Base-by-base conservation (phyloP, 768 basidiomycete species). In the Termitomyces sp. region DNA sequence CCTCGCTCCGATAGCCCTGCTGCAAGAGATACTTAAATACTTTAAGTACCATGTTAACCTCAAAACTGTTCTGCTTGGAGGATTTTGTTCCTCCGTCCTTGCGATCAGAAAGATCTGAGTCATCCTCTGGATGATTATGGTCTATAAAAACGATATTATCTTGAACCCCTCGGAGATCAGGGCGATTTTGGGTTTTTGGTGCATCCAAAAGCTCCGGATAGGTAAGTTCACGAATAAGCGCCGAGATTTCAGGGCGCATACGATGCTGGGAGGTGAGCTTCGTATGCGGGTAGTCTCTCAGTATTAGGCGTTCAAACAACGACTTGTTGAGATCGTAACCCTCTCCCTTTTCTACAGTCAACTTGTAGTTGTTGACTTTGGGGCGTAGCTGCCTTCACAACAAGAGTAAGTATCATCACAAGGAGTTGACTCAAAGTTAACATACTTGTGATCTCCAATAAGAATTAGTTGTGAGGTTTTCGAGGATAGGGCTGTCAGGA, bases 191-290 rank as follows among this genome's bases (percentile, higher is more conserved):
- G 4, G 52, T 54, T 12, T 31, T 41, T 30, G 24, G 39, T 62
- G 83, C 84, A 58, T 89, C 88, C 1, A 72, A 64, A 12, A 89
- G 80, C 16, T 83, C 83, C 0, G 85, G 85, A 62, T 90, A 89
- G 0, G 87, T 89, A 16, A 89, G 74, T 8, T 73, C 65, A 15
- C 88, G 80, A 36, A 89, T 78, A 24, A 88, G 72, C 0, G 76
- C 64, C 6, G 88, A 86, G 13, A 89, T 89, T 61, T 89, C 86
- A 0, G 88, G 88, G 8, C 88, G 78, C 88, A 89, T 89, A 13
- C 88, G 82, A 65, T 89, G 88, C 60, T 89, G 88, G 46, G 77
- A 65, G 0, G 63, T 67, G 18, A 89, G 78, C 0, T 78, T 83
- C 49, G 70, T 63, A 65, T 89, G 87, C 0, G 88, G 88, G 64